Conservation (phyloP, 176 grass and related monocot genomes). For the Coix lacrymajobi region DNA sequence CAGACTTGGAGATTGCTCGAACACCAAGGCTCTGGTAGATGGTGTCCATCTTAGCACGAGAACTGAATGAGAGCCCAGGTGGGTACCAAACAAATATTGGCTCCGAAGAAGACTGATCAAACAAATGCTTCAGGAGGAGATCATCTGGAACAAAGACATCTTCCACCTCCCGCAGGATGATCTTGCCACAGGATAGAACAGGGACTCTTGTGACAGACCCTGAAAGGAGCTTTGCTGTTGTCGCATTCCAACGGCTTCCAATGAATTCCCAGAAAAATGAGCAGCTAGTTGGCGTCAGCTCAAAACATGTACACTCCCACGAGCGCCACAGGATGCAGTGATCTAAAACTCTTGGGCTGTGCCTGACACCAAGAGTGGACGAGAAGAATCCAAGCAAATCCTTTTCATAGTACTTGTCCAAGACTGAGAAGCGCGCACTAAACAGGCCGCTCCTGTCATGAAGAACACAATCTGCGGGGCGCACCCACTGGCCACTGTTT, state of each 20-base stretch:
- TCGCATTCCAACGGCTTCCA: conserved; percentile 17
- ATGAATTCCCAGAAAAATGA: conserved; percentile 36
- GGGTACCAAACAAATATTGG: conserved; percentile 42
- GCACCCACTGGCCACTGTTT: conserved; percentile 27
- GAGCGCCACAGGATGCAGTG: conserved; percentile 25
- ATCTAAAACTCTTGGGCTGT: conserved; percentile 9
- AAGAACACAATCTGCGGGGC: conserved; percentile 27
- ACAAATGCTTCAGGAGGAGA: conserved; percentile 27
- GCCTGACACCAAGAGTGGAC: conserved; percentile 18
- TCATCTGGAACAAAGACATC: conserved; percentile 32
- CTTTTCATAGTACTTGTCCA: conserved; percentile 40
- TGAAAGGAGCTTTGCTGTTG: conserved; percentile 15
- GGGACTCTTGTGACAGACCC: conserved; percentile 29
- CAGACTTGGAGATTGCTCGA: conserved; percentile 29
- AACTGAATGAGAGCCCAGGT: not conserved
- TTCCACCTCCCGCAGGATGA: conserved; percentile 14
- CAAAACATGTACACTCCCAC: conserved; percentile 20
- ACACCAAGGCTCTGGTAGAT: conserved; percentile 31
- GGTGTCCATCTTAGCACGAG: conserved; percentile 20
- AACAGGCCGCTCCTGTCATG: conserved; percentile 38
- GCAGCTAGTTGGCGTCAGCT: conserved; percentile 3
- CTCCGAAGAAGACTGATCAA: conserved; percentile 10
- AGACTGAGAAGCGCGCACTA: conserved; percentile 4
- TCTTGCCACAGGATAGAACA: conserved; percentile 1
- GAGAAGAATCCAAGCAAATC: conserved; percentile 36